Conservation (phyloP, 768 basidiomycete genomes). For the Astraeus odoratus region DNA sequence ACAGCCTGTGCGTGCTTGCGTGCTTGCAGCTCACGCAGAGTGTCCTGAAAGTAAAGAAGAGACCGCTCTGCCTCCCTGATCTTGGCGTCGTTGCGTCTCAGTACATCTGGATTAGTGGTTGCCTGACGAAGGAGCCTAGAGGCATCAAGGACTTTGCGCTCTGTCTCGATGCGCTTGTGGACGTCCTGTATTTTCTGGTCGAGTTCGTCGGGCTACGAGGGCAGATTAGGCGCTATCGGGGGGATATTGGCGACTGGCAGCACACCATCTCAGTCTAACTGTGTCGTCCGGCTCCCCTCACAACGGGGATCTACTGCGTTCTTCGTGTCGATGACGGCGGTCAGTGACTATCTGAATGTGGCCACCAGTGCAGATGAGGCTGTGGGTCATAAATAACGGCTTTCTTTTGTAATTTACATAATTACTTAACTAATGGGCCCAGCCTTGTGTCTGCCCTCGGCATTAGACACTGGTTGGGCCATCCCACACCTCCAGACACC, state of each 20-base stretch:
- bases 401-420: conserved; percentile 7
- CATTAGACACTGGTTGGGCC: no score
- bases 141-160: conserved; percentile 88
- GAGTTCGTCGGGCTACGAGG: conserved; percentile 44
- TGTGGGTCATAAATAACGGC: conserved; percentile 23
- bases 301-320: conserved; percentile 9
- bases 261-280: conserved; percentile 26
- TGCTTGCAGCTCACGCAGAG: conserved; percentile 73
- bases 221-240: conserved; percentile 4
- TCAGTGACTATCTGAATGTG: conserved; percentile 14
- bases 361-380: conserved; percentile 21
- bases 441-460: no score
- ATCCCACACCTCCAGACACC: no score
- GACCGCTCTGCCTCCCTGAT: conserved; percentile 82
- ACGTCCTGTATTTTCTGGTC: conserved; percentile 94
- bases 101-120: conserved; percentile 81
- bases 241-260: conserved; percentile 7
- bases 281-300: conserved; percentile 10
- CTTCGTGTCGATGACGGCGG: conserved; percentile 2
- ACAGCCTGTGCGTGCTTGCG: conserved; percentile 63
- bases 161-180: conserved; percentile 83
- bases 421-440: conserved; percentile 26
- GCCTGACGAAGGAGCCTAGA: conserved; percentile 72
- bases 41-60: conserved; percentile 82
- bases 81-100: conserved; percentile 74